phyloP scores from a whole-genome alignment of 139 green algal species.

The Mesotaenium endlicherianum region DNA sequence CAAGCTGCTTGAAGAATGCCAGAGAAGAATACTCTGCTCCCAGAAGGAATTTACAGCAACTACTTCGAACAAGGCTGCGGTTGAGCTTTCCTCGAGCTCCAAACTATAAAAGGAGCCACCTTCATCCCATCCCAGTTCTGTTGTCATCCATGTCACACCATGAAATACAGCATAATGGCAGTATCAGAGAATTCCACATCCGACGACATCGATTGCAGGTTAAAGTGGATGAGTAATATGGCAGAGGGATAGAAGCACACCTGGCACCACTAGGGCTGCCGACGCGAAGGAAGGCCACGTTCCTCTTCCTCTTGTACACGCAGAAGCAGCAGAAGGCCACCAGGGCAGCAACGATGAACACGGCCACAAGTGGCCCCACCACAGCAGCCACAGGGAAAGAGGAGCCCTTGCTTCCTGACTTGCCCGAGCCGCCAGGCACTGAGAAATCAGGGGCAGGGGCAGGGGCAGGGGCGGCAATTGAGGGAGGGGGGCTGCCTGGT shows the following conservation, averaged over 20 bases:
- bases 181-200: too few species aligned
- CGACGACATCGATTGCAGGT: not conserved
- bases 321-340: constrained; percentile 7
- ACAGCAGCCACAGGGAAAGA: constrained; percentile 27
- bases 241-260: not conserved
- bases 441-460: not conserved
- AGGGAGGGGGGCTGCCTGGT: not conserved
- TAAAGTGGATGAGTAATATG: not conserved
- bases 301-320: not conserved
- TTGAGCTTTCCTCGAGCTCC: too few species aligned
- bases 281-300: not conserved
- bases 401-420: not conserved
- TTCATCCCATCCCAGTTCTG: too few species aligned
- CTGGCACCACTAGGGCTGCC: not conserved
- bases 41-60: too few species aligned
- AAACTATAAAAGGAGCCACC: too few species aligned
- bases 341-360: not conserved
- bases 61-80: too few species aligned
- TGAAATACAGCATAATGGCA: too few species aligned
- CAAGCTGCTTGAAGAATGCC: too few species aligned
- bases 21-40: too few species aligned
- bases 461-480: not conserved
- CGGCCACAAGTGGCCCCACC: not conserved
- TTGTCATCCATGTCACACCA: too few species aligned
- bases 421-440: not conserved